Base-by-base conservation (phyloP, 2,329 filamentous ascomycete species). In the Sporothrix phasma region DNA sequence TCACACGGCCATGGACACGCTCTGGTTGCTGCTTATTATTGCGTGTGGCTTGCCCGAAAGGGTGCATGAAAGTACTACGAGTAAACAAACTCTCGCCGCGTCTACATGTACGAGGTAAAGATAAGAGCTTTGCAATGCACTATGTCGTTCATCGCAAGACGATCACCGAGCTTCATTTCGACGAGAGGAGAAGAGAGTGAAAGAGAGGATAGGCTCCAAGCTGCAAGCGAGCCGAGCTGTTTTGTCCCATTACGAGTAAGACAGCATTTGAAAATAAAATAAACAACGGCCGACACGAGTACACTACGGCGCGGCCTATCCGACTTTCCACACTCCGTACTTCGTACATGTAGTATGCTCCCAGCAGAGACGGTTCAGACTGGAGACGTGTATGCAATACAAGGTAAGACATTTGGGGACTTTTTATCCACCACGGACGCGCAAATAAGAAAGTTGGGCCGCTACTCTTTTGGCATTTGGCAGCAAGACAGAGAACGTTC, bases 161-260 rank as follows among this genome's bases (percentile, higher is more conserved):
- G 56, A 60, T 60, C 53, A 41, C 54, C 56, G 41, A 56, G 37
- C 47, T 39, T 64, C 47, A 60, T 60, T 46, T 60, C 26, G 39
- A 41, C 39, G 22, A 22, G 26, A 45, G 29, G 13, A 29, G 22
- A 26, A 58, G 29, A 26, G n/a, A n/a, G n/a, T n/a, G n/a, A n/a
- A n/a, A 37, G n/a, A 56, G 24, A 22, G 31, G n/a, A 39, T 31
- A 56, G 34, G 34, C 34, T 24, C 47, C 24, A 34, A 10, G n/a
- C n/a, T n/a, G 19, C 49, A 54, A 10, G 51, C 51, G n/a, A 56
- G 34, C 51, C 51, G 31, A 56, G 31, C 37, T 56, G 4, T 31
- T 56, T 13, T 56, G 31, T 24, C 17, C 51, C 51, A 56, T 24
- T n/a, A 53, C 29, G 22, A 22, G 41, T 17, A 26, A 26, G 26